These are phyloP conservation scores for Puccinia polysora DNA, from an alignment of 1,284 basidiomycete species.

Conservation along the genomic window DNA sequence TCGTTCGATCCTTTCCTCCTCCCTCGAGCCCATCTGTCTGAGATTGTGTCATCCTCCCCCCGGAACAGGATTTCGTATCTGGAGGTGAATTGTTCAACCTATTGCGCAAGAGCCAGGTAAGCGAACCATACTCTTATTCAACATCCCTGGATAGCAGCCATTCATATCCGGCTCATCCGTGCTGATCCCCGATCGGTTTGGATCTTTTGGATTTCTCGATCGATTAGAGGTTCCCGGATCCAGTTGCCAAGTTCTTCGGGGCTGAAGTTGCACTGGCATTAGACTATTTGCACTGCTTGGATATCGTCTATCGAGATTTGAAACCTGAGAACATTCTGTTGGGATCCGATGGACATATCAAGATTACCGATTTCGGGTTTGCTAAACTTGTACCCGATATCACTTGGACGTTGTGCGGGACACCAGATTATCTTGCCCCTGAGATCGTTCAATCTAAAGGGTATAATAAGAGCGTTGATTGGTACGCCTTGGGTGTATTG, in stretches of 20 bases:
- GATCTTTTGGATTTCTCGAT: conserved; percentile 84
- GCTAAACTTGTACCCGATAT: conserved; percentile 79
- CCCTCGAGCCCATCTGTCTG: conserved; percentile 55
- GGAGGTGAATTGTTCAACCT: conserved; percentile 94
- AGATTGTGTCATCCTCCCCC: conserved; percentile 97
- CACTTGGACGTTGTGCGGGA: conserved; percentile 96
- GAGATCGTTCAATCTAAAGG: conserved; percentile 71
- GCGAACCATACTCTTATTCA: conserved; percentile 51
- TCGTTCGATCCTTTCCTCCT: not conserved
- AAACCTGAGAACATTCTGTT: conserved; percentile 97
- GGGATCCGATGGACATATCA: conserved; percentile 90
- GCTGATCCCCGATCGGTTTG: conserved; percentile 85
- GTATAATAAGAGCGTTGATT: conserved; percentile 97
- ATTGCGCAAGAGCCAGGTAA: conserved; percentile 76
- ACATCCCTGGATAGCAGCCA: not conserved
- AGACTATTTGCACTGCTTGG: conserved; percentile 80
- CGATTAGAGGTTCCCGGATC: conserved; percentile 94
- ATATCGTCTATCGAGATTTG: conserved; percentile 95
- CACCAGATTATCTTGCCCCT: conserved; percentile 74
- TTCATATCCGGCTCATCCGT: not conserved
- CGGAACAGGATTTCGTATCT: conserved; percentile 96
- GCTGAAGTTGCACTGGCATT: conserved; percentile 94
- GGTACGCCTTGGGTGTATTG: conserved; percentile 95
- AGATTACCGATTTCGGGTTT: conserved; percentile 97
- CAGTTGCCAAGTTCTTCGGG: conserved; percentile 97